Conservation (phyloP, 192 early-diverging fungal species). For the Paraglomus brasilianum region DNA sequence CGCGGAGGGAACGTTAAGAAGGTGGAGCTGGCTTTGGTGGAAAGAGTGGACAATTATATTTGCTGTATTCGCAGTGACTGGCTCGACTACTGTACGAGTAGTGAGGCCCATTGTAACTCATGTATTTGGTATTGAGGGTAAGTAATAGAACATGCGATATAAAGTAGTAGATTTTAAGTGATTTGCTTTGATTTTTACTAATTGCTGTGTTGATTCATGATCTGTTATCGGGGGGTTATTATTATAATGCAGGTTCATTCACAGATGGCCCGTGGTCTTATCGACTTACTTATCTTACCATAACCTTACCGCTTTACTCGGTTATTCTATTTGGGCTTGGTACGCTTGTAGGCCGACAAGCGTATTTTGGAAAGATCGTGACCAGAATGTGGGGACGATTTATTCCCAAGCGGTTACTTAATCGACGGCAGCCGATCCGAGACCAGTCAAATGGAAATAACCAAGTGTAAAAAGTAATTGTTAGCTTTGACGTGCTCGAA, state of each 20-base stretch:
- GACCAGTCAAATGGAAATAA: too few relatives aligned
- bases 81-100: constrained; percentile 44
- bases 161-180: too few relatives aligned
- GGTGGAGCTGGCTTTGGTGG: constrained; percentile 31
- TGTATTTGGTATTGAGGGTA: constrained; percentile 29
- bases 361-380: constrained; percentile 43
- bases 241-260: constrained; percentile 11
- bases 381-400: constrained; percentile 47
- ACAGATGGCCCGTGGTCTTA: constrained; percentile 46
- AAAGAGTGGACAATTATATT: constrained; percentile 32
- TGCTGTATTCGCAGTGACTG: constrained; percentile 43
- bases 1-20: constrained; percentile 1
- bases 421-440: constrained; percentile 33
- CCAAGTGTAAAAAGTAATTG: too few relatives aligned
- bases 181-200: too few relatives aligned
- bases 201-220: not conserved
- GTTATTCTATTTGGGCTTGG: constrained; percentile 39
- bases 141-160: not conserved
- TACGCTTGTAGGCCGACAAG: constrained; percentile 38
- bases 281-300: constrained; percentile 40
- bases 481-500: too few relatives aligned
- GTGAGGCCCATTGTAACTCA: constrained; percentile 39
- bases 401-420: constrained; percentile 37
- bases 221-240: not conserved
- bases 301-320: constrained; percentile 42